Percentiles rank a stretch among this genome's conserved stretches.
Conservation (phyloP, 805 yeast genomes). For the Ogataea zsoltii region DNA sequence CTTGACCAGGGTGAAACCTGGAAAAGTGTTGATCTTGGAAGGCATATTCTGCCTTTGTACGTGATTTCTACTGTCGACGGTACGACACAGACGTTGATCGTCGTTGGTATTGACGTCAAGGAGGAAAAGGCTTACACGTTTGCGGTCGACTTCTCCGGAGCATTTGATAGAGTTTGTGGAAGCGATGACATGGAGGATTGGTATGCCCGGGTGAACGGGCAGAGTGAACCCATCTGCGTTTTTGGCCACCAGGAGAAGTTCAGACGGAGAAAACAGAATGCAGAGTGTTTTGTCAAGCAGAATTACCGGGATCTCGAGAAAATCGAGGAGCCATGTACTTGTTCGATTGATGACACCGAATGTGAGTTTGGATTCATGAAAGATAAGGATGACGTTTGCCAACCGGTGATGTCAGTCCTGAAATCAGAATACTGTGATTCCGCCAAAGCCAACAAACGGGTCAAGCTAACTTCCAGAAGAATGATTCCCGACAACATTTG, state of each 20-base stretch:
- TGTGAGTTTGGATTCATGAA: slow-evolving; percentile 55
- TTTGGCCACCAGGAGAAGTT: slow-evolving; percentile 69
- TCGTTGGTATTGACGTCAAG: slow-evolving; percentile 42
- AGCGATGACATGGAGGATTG: slow-evolving; percentile 65
- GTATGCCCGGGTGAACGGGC: slow-evolving; percentile 47
- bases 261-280: slow-evolving; percentile 60
- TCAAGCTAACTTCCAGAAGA: slow-evolving; percentile 27
- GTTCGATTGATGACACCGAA: slow-evolving; percentile 68
- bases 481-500: slow-evolving; percentile 32
- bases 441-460: slow-evolving; percentile 15
- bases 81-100: slow-evolving; percentile 57
- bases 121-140: slow-evolving; percentile 26
- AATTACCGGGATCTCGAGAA: slow-evolving; percentile 47
- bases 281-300: slow-evolving; percentile 61
- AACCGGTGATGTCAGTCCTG: slow-evolving; percentile 27
- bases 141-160: slow-evolving; percentile 56
- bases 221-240: slow-evolving; percentile 50
- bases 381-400: slow-evolving; percentile 48
- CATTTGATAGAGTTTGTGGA: slow-evolving; percentile 47
- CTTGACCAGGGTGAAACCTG: slow-evolving; percentile 75
- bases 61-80: slow-evolving; percentile 62
- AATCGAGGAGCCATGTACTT: slow-evolving; percentile 58
- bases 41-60: slow-evolving; percentile 25
- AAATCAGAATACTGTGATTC: slow-evolving; percentile 25
- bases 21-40: slow-evolving; percentile 50